Base-by-base conservation (phyloP, 176 grass and related monocot genomes). In the Poa annua region DNA sequence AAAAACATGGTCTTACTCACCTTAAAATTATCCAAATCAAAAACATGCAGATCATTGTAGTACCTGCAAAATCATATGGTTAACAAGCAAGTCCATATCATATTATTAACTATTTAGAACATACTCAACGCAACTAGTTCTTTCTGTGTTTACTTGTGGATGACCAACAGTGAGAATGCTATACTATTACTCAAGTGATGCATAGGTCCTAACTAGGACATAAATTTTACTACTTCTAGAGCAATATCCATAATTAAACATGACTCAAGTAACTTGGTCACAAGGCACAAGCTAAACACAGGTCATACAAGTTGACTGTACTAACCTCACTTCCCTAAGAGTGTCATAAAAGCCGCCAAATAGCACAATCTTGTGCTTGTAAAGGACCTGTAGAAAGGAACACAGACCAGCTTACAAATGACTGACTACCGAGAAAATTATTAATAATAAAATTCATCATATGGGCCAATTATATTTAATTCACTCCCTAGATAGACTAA, bases 291-390 rank as follows among this genome's bases (percentile, higher is more conserved):
- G 66, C 15, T 53, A 83, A 49, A 75, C 51, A 72, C 17, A 80
- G 48, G 80, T 24, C 13, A 68, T 77, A 85, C 0, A 77, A 76
- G 52, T 60, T 39, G 48, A 82, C 25, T 54, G 15, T 57, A 87
- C 86, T 71, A 79, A 98, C 96, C 92, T 98, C 25, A 95, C 92
- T 95, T 98, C 96, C 77, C 96, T 91, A 77, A 95, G 96, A 64
- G 96, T 98, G 68, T 98, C 96, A 66, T 98, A 98, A 91, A 98
- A 98, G 59, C 96, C 96, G 55, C 96, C 96, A 91, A 95, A 95
- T 85, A 95, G 86, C 53, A 98, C 83, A 78, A 98, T 91, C 85
- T 98, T 98, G 89, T 98, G 96, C 80, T 98, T 98, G 80, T 93
- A 98, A n/a, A 98, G 84, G 65, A 98, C 86, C 96, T 98, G 83